Evolutionary conservation across 2,329 filamentous ascomycete species (phyloP).

Genomic region (Aspergillaceae sp.): DNA sequence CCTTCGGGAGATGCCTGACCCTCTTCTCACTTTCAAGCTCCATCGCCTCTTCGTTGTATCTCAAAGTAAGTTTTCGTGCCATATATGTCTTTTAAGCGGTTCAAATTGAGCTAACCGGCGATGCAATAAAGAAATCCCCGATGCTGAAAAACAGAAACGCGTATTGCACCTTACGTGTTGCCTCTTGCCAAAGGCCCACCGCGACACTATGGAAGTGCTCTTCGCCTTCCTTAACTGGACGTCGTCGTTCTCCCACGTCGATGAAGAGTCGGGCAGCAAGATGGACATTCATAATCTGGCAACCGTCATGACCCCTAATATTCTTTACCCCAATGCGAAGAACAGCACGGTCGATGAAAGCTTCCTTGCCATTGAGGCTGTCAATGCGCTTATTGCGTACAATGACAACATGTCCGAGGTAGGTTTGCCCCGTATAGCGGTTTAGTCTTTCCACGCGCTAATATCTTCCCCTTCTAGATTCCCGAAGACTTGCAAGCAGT

Average conservation of each 20-base stretch:
- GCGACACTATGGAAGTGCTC: conserved; percentile 88
- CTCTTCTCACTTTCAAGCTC: conserved; percentile 88
- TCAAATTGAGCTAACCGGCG: conserved; percentile 5
- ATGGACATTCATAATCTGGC: conserved; percentile 98
- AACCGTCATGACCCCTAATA: conserved; percentile 94
- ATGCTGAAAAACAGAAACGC: conserved; percentile 71
- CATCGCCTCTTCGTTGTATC: conserved; percentile 84
- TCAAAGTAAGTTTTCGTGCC: conserved; percentile 51
- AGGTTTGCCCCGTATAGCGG: conserved; percentile 32
- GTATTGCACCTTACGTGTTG: conserved; percentile 88
- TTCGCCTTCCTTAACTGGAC: conserved; percentile 98
- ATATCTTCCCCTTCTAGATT: conserved; percentile 50
- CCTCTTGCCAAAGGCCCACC: conserved; percentile 80
- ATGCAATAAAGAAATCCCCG: conserved; percentile 55
- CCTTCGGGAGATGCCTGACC: conserved; percentile 86
- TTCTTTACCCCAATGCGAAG: conserved; percentile 66
- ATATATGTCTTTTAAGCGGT: conserved; percentile 5
- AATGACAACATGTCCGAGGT: conserved; percentile 98
- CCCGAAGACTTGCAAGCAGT: conserved; percentile 85
- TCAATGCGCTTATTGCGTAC: conserved; percentile 80
- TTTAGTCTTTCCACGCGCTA: conserved; percentile 2
- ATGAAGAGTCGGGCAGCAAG: conserved; percentile 94
- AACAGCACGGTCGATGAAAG: conserved; percentile 72
- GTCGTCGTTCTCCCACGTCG: conserved; percentile 91
- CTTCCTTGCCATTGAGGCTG: conserved; percentile 86